Evolutionary conservation across 148 eudicot species (phyloP).

Genomic region (Amaranthus cruentus): DNA sequence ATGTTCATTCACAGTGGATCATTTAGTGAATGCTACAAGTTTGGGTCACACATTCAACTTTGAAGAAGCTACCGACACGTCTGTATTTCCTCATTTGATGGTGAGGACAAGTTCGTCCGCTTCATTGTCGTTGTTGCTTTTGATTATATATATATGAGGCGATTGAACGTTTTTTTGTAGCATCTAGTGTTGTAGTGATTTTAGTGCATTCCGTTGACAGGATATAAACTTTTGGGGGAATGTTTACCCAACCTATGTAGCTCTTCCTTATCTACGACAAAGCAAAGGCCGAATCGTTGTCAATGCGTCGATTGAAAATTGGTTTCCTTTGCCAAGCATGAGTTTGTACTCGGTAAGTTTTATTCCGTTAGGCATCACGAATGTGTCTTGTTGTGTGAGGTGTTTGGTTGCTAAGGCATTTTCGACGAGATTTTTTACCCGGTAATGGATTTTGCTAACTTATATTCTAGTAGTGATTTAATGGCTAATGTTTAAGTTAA

Average conservation of each 20-base stretch:
- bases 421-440: too few relatives aligned
- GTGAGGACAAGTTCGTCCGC: slow-evolving; percentile 23
- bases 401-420: too few relatives aligned
- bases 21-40: slow-evolving; percentile 84
- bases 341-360: slow-evolving; percentile 83
- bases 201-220: slow-evolving; percentile 18
- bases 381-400: too few relatives aligned
- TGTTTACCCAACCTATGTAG: slow-evolving; percentile 81
- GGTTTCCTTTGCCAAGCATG: slow-evolving; percentile 95
- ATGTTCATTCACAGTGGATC: slow-evolving; percentile 60
- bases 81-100: slow-evolving; percentile 74
- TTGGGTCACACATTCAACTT: slow-evolving; percentile 83
- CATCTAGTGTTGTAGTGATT: too few relatives aligned
- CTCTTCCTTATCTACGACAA: slow-evolving; percentile 70
- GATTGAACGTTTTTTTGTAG: background rate
- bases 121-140: background rate
- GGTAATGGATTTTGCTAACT: too few relatives aligned
- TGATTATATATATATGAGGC: background rate
- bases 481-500: too few relatives aligned
- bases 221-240: slow-evolving; percentile 98
- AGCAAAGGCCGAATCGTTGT: slow-evolving; percentile 64
- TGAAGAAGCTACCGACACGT: slow-evolving; percentile 76
- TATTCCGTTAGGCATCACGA: too few relatives aligned
- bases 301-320: slow-evolving; percentile 86
- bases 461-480: too few relatives aligned